A percentile compares a stretch with the other conserved stretches of the same genome.
Conservation (phyloP, 2,329 filamentous ascomycete species). For the Zasmidium citrigriseum region DNA sequence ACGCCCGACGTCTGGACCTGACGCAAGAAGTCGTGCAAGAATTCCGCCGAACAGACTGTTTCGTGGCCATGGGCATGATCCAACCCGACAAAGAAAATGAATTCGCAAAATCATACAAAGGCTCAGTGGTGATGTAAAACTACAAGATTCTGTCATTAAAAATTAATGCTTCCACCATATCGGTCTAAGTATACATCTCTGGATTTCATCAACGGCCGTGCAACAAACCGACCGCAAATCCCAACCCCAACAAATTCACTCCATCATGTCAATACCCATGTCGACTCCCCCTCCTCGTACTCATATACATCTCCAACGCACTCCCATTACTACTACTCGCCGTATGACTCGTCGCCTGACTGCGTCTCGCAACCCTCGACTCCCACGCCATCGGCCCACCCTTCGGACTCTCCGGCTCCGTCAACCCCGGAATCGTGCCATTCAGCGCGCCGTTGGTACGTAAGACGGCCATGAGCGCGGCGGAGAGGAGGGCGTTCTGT, state of each 20-base stretch:
- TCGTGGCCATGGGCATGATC: conserved; percentile 41
- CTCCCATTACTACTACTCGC: conserved; percentile 31
- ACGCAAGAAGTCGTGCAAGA: conserved; percentile 42
- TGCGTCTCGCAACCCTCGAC: conserved; percentile 29
- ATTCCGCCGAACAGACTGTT: conserved; percentile 39
- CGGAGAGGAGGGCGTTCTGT: conserved; percentile 41
- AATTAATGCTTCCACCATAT: neutral
- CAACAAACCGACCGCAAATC: neutral
- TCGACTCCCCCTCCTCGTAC: conserved; percentile 19
- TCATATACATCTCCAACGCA: conserved; percentile 41
- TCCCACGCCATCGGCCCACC: conserved; percentile 32
- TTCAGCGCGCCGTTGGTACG: conserved; percentile 38
- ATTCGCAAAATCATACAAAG: conserved; percentile 9
- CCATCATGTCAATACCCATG: conserved; percentile 6
- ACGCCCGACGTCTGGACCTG: conserved; percentile 38
- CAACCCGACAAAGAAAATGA: conserved; percentile 11
- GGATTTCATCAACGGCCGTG: conserved; percentile 5
- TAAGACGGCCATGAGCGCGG: conserved; percentile 43
- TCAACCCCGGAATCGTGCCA: conserved; percentile 21
- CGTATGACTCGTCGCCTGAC: conserved; percentile 28
- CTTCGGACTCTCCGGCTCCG: conserved; percentile 1
- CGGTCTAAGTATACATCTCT: conserved; percentile 9
- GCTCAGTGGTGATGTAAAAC: conserved; percentile 16
- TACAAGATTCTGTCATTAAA: neutral
- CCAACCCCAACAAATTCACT: neutral